A percentile compares a stretch with the other conserved stretches of the same genome.
Evolutionary conservation across 805 yeast genomes (phyloP).

Genomic region (Pichia exigua): DNA sequence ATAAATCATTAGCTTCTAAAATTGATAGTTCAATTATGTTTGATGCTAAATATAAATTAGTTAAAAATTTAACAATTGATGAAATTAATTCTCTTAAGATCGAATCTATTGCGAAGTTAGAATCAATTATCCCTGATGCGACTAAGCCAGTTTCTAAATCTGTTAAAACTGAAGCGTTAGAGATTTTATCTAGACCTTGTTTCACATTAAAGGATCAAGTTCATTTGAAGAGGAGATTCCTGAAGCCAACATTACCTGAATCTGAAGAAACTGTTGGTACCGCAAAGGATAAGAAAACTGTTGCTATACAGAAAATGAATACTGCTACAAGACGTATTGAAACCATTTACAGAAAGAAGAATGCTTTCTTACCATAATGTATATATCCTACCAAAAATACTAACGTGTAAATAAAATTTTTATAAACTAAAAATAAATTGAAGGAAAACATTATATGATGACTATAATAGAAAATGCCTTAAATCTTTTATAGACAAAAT

Average conservation of each 20-base stretch:
- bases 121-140: constrained; percentile 15
- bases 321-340: constrained; percentile 45
- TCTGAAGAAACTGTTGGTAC: constrained; percentile 28
- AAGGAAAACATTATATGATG: not conserved
- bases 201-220: constrained; percentile 32
- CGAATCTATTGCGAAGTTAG: constrained; percentile 14
- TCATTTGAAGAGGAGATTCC: constrained; percentile 37
- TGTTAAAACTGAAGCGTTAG: constrained; percentile 33
- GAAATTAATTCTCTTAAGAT: constrained; percentile 24
- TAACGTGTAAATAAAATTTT: not conserved
- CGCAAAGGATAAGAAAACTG: constrained; percentile 39
- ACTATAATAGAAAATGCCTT: too few species aligned
- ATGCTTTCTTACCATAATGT: constrained; percentile 32
- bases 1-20: constrained; percentile 30
- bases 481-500: too few species aligned
- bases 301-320: constrained; percentile 53
- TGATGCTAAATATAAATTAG: constrained; percentile 36
- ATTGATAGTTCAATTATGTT: constrained; percentile 42
- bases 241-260: constrained; percentile 52
- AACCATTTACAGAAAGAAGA: constrained; percentile 45
- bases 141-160: constrained; percentile 28
- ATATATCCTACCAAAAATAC: too few species aligned
- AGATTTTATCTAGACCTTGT: constrained; percentile 34
- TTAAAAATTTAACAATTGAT: constrained; percentile 30
- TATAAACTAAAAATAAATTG: not conserved